Evolutionary conservation across 768 basidiomycete species (phyloP).

Genomic region (Russula sp.): DNA sequence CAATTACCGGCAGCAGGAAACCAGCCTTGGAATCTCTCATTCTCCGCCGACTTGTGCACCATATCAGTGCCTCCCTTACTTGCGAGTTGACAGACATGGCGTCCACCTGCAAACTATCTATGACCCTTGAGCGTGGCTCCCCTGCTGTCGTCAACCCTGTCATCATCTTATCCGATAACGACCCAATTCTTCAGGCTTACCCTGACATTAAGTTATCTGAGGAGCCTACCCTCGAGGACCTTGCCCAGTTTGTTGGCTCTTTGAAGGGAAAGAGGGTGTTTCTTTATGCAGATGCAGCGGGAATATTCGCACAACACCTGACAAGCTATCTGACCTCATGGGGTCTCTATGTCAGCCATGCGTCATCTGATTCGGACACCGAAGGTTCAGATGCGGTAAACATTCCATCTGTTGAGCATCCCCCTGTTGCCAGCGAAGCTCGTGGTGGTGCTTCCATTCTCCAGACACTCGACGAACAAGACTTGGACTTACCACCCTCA

Average conservation of each 20-base stretch:
- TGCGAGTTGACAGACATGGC: conserved; percentile 45
- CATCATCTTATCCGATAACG: conserved; percentile 43
- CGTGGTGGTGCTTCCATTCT: conserved; percentile 20
- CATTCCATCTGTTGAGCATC: conserved; percentile 8
- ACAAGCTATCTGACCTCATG: conserved; percentile 91
- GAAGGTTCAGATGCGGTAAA: conserved; percentile 39
- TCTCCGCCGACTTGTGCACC: conserved; percentile 57
- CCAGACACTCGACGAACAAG: conserved; percentile 29
- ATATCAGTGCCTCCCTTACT: conserved; percentile 50
- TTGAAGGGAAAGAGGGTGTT: conserved; percentile 80
- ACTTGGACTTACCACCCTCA: conserved; percentile 17
- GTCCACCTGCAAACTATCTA: conserved; percentile 57
- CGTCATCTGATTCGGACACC: conserved; percentile 55
- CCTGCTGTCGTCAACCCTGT: conserved; percentile 44
- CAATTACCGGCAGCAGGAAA: conserved; percentile 35
- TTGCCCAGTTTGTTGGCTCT: conserved; percentile 74
- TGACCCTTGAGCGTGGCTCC: conserved; percentile 62
- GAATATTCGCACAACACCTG: conserved; percentile 87
- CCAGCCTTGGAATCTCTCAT: conserved; percentile 51
- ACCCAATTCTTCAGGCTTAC: conserved; percentile 48
- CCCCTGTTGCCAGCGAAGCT: conserved; percentile 14
- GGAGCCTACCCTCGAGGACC: conserved; percentile 79
- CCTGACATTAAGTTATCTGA: conserved; percentile 50
- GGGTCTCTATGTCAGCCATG: conserved; percentile 91
- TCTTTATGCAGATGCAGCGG: conserved; percentile 81